Base-by-base conservation (phyloP, 768 basidiomycete genomes). In the Termitomyces titanicus region DNA sequence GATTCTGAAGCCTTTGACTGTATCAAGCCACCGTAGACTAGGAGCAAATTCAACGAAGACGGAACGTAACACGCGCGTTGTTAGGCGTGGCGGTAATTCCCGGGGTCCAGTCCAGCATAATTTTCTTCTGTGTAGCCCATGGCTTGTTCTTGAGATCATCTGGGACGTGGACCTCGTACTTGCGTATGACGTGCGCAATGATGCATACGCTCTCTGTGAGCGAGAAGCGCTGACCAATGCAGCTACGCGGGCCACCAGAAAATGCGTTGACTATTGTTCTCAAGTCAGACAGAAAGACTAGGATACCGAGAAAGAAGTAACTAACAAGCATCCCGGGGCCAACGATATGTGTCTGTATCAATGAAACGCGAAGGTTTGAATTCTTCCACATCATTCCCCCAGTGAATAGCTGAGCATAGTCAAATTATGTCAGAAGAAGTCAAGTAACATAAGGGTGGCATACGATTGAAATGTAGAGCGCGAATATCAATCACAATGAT, bases 301-400 rank as follows among this genome's bases (percentile, higher is more conserved):
- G 40, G 40, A 38, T 18, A 13, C 35, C 18, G 48, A 42, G 6
- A 25, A 3, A 53, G 3, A 2, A 20, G 27, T 34, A 11, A 47
- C 78, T 43, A 53, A 78, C 79, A 80, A 13, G 77, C 79, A 52
- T 80, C 71, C 22, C 80, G 74, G 13, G 79, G 80, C 79, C 79
- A 82, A 29, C 70, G 70, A 52, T 81, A 81, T 1, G 70, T 65
- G 5, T 72, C 72, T 0, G 77, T 79, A 49, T 82, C 80, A 25
- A 82, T 69, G 62, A 81, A 82, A 0, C 77, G 73, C 43, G 78
- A 76, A 0, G 79, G 79, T 44, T 66, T 79, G 68, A 80, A 82
- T 18, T 73, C 70, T 10, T 56, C 64, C 0, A 53, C 68, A 50
- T 82, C 79, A 12, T 70, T 63, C 6, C 81, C 81, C 81, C 80